Conservation (phyloP, 2,329 filamentous ascomycete genomes). For the Parasarocladium wereldwijsianum region DNA sequence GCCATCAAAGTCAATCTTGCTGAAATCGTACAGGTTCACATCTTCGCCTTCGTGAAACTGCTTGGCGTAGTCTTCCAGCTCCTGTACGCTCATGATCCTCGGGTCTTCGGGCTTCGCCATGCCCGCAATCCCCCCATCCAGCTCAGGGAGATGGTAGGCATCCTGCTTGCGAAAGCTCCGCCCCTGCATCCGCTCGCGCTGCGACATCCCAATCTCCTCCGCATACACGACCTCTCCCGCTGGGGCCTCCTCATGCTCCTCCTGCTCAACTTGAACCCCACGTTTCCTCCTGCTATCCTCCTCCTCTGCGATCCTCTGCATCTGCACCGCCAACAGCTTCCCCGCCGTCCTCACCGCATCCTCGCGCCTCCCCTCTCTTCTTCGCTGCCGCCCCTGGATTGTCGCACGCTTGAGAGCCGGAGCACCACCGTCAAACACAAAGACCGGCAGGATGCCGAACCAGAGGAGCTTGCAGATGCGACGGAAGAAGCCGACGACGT, state of each 20-base stretch:
- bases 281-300: slow-evolving; percentile 52
- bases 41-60: slow-evolving; percentile 91
- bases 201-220: slow-evolving; percentile 73
- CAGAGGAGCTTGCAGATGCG: slow-evolving; percentile 95
- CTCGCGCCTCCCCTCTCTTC: slow-evolving; percentile 77
- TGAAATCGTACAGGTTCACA: slow-evolving; percentile 86
- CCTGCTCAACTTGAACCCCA: slow-evolving; percentile 26
- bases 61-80: slow-evolving; percentile 82
- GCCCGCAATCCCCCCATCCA: slow-evolving; percentile 62
- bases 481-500: slow-evolving; percentile 95
- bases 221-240: slow-evolving; percentile 67
- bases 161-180: slow-evolving; percentile 75
- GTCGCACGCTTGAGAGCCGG: slow-evolving; percentile 85
- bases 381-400: slow-evolving; percentile 60
- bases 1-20: slow-evolving; percentile 95
- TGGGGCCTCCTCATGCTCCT: slow-evolving; percentile 52
- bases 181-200: slow-evolving; percentile 57
- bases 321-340: slow-evolving; percentile 82
- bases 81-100: slow-evolving; percentile 88
- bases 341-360: slow-evolving; percentile 87
- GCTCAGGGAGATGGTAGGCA: slow-evolving; percentile 83
- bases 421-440: slow-evolving; percentile 94
- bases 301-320: slow-evolving; percentile 80
- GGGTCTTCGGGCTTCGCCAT: slow-evolving; percentile 90
- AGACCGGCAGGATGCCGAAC: slow-evolving; percentile 91